Base-by-base conservation (phyloP, 83 land plant species). In the Diphasiastrum complanatum region DNA sequence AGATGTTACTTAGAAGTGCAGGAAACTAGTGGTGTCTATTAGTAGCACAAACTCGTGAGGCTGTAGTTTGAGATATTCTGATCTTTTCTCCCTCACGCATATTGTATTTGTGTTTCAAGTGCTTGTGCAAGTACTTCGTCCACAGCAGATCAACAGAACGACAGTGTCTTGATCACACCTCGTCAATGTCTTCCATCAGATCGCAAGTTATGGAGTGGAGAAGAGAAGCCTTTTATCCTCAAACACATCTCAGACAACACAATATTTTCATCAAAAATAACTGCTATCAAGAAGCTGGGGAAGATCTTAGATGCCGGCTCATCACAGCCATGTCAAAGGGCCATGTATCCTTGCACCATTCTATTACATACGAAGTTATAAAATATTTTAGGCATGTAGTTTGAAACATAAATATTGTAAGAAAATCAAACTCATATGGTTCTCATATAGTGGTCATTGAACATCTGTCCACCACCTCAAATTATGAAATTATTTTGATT, bases 241-340 rank as follows among this genome's bases (percentile, higher is more conserved):
- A 47, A 47, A 37, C 33, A 53, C 40, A 2, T 3, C 16, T 36
- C 33, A 12, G 16, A 4, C 1, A 28, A 45, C 18, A n/a, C 37
- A 11, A 36, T 33, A 22, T 63, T 63, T 48, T 47, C 65, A 14
- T 63, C 65, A 28, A 40, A 53, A 3, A 63, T 63, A 1, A 63
- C 65, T 11, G 65, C 65, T 19, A 63, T 63, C 12, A 63, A 63
- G 65, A 63, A 53, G 25, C 65, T 63, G 65, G 65, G 20, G 54
- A 63, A 32, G 65, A 43, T 29, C 3, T 23, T 31, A 40, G 14
- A 2, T 22, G 62, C 37, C 2, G 64, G 46, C 23, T 30, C 1
- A 45, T 47, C 64, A 25, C 20, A 61, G 6, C 64, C 30, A 3
- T 35, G 46, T 33, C 30, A 35, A 20, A 46, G 37, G 47, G 65